These are phyloP conservation scores for Astrothelium macrocarpum DNA, from an alignment of 495 filamentous ascomycete species.

Conservation along the genomic window DNA sequence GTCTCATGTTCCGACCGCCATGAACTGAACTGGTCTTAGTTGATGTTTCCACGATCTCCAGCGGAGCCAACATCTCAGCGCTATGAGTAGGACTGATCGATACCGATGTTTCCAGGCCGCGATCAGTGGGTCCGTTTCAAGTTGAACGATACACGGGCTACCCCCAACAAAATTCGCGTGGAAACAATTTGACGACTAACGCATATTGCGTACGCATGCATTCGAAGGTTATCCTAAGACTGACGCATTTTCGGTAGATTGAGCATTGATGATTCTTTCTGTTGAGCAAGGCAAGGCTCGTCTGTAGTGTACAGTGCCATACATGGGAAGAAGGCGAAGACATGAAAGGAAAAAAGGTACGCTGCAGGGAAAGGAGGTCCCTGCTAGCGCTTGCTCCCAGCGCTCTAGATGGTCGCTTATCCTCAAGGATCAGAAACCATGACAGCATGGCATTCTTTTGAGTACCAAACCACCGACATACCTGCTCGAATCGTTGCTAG, in stretches of 20 bases:
- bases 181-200: neutral
- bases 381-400: neutral
- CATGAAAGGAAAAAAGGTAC: neutral
- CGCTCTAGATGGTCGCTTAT: neutral
- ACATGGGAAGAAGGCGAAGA: neutral
- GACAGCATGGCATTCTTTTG: neutral
- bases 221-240: neutral
- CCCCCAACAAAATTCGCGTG: neutral
- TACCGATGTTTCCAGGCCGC: neutral
- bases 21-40: neutral
- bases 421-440: neutral
- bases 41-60: neutral
- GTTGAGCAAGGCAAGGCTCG: neutral
- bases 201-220: no score
- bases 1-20: neutral
- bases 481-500: constrained; percentile 2
- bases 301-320: neutral
- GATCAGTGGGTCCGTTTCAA: constrained; percentile 2
- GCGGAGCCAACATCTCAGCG: neutral
- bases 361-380: neutral
- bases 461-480: neutral
- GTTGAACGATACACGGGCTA: neutral
- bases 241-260: no score
- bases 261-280: neutral
- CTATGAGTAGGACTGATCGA: neutral